Percentiles rank a stretch among this genome's conserved stretches.
phyloP scores from a whole-genome alignment of 257 asterid genomes.

The Salvia splendens region DNA sequence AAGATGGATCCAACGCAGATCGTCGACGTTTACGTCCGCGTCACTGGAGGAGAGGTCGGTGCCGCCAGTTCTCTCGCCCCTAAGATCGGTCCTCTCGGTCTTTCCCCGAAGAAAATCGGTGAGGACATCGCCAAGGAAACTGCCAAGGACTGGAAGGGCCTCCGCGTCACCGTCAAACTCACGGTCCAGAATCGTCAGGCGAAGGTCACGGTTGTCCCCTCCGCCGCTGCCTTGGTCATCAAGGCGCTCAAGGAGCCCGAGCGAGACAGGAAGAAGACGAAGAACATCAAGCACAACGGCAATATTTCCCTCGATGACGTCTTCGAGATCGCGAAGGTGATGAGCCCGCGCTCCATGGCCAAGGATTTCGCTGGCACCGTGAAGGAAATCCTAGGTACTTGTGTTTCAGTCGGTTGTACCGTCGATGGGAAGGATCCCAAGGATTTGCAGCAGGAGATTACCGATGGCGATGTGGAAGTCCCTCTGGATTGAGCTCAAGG shows the following conservation, averaged over 20 bases:
- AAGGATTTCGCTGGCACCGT: constrained; percentile 63
- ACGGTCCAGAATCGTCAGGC: constrained; percentile 70
- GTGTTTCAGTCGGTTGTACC: constrained; percentile 71
- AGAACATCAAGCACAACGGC: constrained; percentile 59
- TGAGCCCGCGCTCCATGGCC: constrained; percentile 59
- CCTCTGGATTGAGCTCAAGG: constrained; percentile 46
- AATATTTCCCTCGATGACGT: constrained; percentile 62
- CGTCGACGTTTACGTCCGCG: constrained; percentile 60
- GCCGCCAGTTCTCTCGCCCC: constrained; percentile 70
- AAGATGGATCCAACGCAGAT: constrained; percentile 60
- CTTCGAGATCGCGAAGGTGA: constrained; percentile 61
- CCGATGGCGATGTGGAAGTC: constrained; percentile 61
- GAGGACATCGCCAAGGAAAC: constrained; percentile 70
- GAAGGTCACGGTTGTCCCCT: constrained; percentile 59
- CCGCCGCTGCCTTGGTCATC: constrained; percentile 65
- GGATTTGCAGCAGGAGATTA: constrained; percentile 66
- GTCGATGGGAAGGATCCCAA: constrained; percentile 71
- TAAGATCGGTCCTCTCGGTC: constrained; percentile 62
- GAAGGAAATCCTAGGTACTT: constrained; percentile 70
- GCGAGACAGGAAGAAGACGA: constrained; percentile 61
- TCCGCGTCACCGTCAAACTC: constrained; percentile 64
- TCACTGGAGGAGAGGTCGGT: constrained; percentile 62
- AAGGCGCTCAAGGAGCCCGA: constrained; percentile 66
- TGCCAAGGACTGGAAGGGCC: constrained; percentile 70
- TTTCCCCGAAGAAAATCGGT: constrained; percentile 62